Percentiles rank a stretch among this genome's conserved stretches.
These are phyloP conservation scores for Metschnikowia vanudenii DNA, from an alignment of 805 yeast species.

Conservation along the genomic window DNA sequence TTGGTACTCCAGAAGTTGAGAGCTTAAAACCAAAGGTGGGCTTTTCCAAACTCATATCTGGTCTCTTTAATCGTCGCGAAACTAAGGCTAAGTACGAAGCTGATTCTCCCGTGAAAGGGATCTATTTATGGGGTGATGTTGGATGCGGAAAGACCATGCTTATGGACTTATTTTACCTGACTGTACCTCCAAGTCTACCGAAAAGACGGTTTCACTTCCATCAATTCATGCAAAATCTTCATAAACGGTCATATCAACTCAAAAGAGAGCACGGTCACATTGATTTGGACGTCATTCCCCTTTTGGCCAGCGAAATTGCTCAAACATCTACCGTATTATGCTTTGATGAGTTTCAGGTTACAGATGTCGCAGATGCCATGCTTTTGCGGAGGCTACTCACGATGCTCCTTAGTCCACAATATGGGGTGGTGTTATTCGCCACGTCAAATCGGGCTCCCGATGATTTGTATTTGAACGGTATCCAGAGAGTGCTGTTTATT, in stretches of 20 bases:
- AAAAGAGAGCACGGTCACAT: constrained; percentile 51
- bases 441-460: constrained; percentile 96
- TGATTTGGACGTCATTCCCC: constrained; percentile 80
- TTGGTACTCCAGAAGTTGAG: constrained; percentile 50
- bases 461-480: constrained; percentile 89
- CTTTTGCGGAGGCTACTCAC: constrained; percentile 72
- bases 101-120: constrained; percentile 54
- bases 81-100: background rate
- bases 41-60: constrained; percentile 33
- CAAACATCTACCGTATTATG: constrained; percentile 75
- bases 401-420: constrained; percentile 63
- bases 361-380: constrained; percentile 99
- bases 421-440: constrained; percentile 86
- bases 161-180: constrained; percentile 90
- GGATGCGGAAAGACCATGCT: constrained; percentile 99
- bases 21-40: constrained; percentile 52
- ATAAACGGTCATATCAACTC: constrained; percentile 79
- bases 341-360: constrained; percentile 96
- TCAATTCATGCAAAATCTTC: constrained; percentile 93
- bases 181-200: constrained; percentile 74
- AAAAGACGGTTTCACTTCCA: constrained; percentile 90
- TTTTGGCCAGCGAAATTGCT: constrained; percentile 81
- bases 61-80: constrained; percentile 5
- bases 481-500: constrained; percentile 85
- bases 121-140: constrained; percentile 93